A percentile compares a stretch with the other conserved stretches of the same genome.
These are phyloP conservation scores for Atractiella rhizophila DNA, from an alignment of 768 basidiomycete species.

Conservation along the genomic window DNA sequence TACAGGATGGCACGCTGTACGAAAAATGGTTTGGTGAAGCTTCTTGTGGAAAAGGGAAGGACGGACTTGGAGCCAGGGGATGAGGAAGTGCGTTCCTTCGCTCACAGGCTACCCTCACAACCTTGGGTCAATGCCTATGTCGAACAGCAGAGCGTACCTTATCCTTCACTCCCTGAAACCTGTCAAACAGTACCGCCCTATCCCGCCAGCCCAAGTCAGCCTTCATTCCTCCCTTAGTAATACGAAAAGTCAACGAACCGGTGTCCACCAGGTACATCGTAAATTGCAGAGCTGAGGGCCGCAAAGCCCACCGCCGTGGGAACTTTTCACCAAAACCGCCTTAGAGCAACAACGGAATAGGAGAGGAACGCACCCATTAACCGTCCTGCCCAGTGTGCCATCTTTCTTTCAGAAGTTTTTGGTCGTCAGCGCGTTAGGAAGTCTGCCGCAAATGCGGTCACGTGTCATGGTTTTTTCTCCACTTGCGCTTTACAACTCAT, in stretches of 20 bases:
- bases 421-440: too few relatives aligned
- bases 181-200: conserved; percentile 71
- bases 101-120: conserved; percentile 20
- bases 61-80: conserved; percentile 48
- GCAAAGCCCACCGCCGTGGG: too few relatives aligned
- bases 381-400: too few relatives aligned
- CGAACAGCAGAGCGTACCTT: not conserved
- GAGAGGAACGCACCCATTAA: too few relatives aligned
- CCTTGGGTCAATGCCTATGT: conserved; percentile 6
- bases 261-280: conserved; percentile 43
- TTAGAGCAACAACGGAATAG: too few relatives aligned
- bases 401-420: too few relatives aligned
- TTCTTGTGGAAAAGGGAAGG: too few relatives aligned
- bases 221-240: not conserved
- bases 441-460: too few relatives aligned
- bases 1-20: conserved; percentile 76
- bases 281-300: too few relatives aligned
- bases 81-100: conserved; percentile 86
- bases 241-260: conserved; percentile 28
- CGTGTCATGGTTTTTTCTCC: too few relatives aligned
- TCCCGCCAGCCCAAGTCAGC: not conserved
- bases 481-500: too few relatives aligned
- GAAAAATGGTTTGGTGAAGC: not conserved
- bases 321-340: too few relatives aligned
- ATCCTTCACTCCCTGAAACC: conserved; percentile 67